Evolutionary conservation across 2,329 filamentous ascomycete genomes (phyloP).

Genomic region (Clarireedia paspali): DNA sequence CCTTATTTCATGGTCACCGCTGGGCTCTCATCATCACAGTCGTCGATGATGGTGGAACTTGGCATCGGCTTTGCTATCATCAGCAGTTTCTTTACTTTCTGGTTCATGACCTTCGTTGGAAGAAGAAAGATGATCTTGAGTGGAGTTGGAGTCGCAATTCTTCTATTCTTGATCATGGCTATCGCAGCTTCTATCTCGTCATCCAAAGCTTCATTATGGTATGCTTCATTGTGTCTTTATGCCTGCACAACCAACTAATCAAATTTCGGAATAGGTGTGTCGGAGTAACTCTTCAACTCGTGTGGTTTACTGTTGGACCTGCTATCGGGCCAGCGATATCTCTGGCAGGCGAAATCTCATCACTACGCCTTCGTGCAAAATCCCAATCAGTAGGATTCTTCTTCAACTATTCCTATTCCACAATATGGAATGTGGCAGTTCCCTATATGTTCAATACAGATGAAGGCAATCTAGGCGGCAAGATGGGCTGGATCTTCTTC

Average conservation of each 20-base stretch:
- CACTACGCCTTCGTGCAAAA: background rate
- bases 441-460: slow-evolving; percentile 1
- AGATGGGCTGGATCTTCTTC: background rate
- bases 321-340: background rate
- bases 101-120: slow-evolving; percentile 1
- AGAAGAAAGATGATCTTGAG: background rate
- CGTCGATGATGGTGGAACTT: slow-evolving; percentile 2
- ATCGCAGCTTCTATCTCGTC: background rate
- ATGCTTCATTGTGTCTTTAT: background rate
- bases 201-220: background rate
- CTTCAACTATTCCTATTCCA: background rate
- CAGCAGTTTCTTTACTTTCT: background rate
- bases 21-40: background rate
- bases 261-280: background rate
- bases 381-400: background rate
- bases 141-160: background rate
- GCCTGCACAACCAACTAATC: background rate
- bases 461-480: background rate
- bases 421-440: background rate
- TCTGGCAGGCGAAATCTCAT: background rate
- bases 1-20: slow-evolving; percentile 1
- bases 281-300: background rate
- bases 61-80: slow-evolving; percentile 1
- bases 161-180: background rate
- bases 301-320: background rate